These are phyloP conservation scores for Colletotrichum tanaceti DNA, from an alignment of 2,329 filamentous ascomycete genomes.

Conservation along the genomic window DNA sequence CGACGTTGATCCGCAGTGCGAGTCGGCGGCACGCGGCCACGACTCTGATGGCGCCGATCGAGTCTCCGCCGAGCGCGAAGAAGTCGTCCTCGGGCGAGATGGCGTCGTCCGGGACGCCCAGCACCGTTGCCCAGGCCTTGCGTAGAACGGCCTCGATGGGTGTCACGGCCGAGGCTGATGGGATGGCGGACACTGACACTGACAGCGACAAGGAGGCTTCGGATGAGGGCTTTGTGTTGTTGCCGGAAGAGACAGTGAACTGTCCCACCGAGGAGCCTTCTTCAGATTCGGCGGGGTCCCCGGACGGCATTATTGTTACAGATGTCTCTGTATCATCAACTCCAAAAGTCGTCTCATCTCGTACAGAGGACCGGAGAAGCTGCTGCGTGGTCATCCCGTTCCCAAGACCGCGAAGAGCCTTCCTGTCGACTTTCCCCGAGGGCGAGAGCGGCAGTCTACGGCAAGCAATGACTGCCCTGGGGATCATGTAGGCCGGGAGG, in stretches of 20 bases:
- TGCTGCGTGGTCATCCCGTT: not conserved
- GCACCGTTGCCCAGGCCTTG: conserved; percentile 36
- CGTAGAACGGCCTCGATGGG: conserved; percentile 10
- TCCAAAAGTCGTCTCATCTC: not conserved
- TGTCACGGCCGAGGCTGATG: not conserved
- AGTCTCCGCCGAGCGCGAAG: conserved; percentile 44
- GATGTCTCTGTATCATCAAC: not conserved
- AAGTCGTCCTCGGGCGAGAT: conserved; percentile 50
- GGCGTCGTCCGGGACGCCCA: conserved; percentile 12
- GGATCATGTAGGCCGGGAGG: conserved; percentile 38
- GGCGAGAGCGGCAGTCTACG: conserved; percentile 6
- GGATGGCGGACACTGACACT: no score
- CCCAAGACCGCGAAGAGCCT: conserved; percentile 12
- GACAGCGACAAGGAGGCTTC: not conserved
- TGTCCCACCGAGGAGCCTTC: conserved; percentile 15
- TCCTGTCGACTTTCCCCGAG: conserved; percentile 34
- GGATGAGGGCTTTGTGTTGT: not conserved
- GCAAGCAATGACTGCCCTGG: conserved; percentile 18
- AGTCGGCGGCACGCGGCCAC: conserved; percentile 36
- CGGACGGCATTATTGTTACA: not conserved
- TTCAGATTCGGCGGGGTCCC: not conserved
- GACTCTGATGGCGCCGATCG: conserved; percentile 45
- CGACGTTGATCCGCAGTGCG: conserved; percentile 20
- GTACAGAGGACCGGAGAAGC: not conserved
- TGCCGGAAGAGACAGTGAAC: not conserved